These are phyloP conservation scores for Dryas drummondii DNA, from an alignment of 306 rosid genomes.

Conservation along the genomic window DNA sequence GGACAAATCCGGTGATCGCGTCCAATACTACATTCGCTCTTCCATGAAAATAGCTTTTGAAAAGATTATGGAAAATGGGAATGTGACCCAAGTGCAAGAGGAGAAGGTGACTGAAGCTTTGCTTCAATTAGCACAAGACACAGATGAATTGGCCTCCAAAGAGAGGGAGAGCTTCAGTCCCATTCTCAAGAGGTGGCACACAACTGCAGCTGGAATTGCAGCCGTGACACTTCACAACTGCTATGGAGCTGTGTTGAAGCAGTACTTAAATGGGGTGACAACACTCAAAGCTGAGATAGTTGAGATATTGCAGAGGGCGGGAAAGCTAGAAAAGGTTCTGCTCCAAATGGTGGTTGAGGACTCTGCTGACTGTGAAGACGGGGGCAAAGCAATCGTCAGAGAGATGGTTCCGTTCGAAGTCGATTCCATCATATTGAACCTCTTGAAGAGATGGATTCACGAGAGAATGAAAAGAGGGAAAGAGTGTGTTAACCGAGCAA, in stretches of 20 bases:
- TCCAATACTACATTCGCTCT: constrained; percentile 64
- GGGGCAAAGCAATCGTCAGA: constrained; percentile 58
- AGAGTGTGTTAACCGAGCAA: constrained; percentile 54
- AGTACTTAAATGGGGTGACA: constrained; percentile 56
- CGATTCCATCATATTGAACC: constrained; percentile 65
- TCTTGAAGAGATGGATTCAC: constrained; percentile 66
- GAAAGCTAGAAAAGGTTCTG: constrained; percentile 71
- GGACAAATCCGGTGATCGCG: constrained; percentile 61
- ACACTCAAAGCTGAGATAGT: constrained; percentile 55
- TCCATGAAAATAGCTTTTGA: constrained; percentile 62
- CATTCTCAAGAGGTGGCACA: constrained; percentile 64
- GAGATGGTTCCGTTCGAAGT: constrained; percentile 92
- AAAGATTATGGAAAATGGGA: constrained; percentile 55
- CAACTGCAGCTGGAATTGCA: constrained; percentile 63
- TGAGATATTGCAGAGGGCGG: constrained; percentile 68
- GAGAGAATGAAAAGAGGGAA: constrained; percentile 53
- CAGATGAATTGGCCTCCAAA: constrained; percentile 66
- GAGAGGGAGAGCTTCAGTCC: constrained; percentile 81
- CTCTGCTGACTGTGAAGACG: constrained; percentile 65
- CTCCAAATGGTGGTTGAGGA: constrained; percentile 88
- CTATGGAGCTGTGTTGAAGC: constrained; percentile 69
- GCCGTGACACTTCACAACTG: constrained; percentile 75
- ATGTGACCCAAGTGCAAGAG: constrained; percentile 44
- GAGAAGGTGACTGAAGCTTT: constrained; percentile 48
- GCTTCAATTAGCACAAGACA: constrained; percentile 72